Evolutionary conservation across 768 basidiomycete species (phyloP).

Genomic region (Pholiota molesta): DNA sequence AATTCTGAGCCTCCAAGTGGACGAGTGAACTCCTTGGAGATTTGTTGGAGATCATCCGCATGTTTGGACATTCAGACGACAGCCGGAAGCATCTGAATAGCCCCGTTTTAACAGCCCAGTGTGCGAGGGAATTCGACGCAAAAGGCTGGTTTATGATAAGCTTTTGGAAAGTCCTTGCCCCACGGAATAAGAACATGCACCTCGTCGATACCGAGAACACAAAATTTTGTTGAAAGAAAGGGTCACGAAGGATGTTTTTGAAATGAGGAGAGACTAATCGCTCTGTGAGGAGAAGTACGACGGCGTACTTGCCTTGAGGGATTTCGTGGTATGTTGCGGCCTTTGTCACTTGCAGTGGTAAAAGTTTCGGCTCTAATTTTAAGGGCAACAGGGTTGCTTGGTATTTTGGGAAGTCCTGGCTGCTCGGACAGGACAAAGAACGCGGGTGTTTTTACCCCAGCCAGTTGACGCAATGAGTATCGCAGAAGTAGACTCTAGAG

Average conservation of each 20-base stretch:
- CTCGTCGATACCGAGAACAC: too few relatives aligned
- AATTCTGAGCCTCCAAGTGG: too few relatives aligned
- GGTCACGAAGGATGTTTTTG: background rate
- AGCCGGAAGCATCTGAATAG: too few relatives aligned
- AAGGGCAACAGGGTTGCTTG: background rate
- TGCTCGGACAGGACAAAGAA: background rate
- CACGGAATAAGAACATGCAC: too few relatives aligned
- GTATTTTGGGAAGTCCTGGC: background rate
- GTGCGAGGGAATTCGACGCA: too few relatives aligned
- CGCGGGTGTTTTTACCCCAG: background rate
- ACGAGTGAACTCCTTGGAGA: too few relatives aligned
- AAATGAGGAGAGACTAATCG: background rate
- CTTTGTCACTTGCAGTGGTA: background rate
- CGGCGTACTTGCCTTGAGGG: background rate
- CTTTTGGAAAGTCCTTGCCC: too few relatives aligned
- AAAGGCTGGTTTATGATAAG: too few relatives aligned
- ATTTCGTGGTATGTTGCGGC: background rate
- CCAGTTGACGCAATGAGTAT: background rate
- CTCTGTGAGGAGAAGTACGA: background rate
- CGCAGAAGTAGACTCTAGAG: background rate
- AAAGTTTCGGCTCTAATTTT: background rate
- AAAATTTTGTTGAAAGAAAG: background rate
- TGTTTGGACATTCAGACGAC: too few relatives aligned
- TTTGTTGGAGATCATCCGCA: too few relatives aligned
- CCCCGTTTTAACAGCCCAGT: too few relatives aligned